A percentile compares a stretch with the other conserved stretches of the same genome.
phyloP scores from a whole-genome alignment of 2,329 filamentous ascomycete genomes.

The Pyricularia sp. region DNA sequence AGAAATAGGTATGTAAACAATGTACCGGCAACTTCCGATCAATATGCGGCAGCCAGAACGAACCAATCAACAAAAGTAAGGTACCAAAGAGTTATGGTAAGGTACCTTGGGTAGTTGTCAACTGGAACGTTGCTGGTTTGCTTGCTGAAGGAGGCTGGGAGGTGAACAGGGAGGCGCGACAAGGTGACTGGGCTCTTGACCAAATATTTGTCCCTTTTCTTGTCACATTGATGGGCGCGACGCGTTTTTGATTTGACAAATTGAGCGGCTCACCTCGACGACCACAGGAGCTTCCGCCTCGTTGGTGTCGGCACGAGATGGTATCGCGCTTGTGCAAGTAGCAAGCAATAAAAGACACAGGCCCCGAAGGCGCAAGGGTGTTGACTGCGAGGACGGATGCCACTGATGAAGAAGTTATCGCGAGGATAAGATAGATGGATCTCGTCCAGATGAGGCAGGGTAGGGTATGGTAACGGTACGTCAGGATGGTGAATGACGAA shows the following conservation, averaged over 20 bases:
- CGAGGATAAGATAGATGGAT: background rate
- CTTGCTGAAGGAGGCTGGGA: background rate
- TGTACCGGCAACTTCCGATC: background rate
- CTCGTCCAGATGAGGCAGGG: background rate
- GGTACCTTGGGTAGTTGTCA: background rate
- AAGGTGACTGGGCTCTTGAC: background rate
- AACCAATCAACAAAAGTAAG: background rate
- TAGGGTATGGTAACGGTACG: background rate
- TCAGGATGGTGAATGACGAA: background rate
- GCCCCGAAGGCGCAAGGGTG: background rate
- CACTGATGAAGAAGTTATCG: background rate
- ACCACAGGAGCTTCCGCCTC: constrained; percentile 5
- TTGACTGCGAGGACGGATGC: background rate
- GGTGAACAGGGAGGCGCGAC: background rate
- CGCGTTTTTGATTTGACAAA: constrained; percentile 4
- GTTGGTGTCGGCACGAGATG: constrained; percentile 8
- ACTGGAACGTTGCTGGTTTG: background rate
- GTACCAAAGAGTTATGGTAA: background rate
- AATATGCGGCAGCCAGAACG: background rate
- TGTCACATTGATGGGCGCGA: background rate
- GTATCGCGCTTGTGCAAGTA: background rate
- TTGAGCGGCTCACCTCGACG: constrained; percentile 12
- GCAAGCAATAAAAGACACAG: background rate
- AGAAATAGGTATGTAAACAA: background rate
- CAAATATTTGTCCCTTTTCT: background rate